These are phyloP conservation scores for Caryopteris hybrid DNA, from an alignment of 305 asterid genomes.

Conservation along the genomic window DNA sequence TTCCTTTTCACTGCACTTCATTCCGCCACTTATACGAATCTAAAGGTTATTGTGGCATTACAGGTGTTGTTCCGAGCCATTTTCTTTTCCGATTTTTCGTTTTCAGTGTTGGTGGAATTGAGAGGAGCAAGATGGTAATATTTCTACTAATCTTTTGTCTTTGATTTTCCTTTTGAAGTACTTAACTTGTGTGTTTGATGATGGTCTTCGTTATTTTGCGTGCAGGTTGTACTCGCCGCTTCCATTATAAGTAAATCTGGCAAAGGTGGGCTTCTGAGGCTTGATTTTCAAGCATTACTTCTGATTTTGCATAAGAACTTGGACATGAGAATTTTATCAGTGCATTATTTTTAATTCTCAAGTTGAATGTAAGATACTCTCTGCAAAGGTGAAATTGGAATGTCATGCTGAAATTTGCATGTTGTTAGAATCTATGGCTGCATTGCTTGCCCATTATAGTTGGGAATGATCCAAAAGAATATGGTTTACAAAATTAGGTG, in stretches of 20 bases:
- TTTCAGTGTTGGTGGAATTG: conserved; percentile 5
- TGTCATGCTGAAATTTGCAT: neutral
- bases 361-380: neutral
- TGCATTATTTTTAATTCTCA: neutral
- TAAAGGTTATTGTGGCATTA: conserved; percentile 18
- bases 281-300: neutral
- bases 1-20: neutral
- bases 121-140: conserved; percentile 11
- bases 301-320: neutral
- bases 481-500: neutral
- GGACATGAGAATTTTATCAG: neutral
- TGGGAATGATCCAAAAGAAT: neutral
- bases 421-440: neutral
- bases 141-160: neutral
- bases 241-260: conserved; percentile 83
- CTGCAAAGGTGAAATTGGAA: neutral
- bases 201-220: neutral
- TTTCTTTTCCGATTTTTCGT: neutral
- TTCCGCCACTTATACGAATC: neutral
- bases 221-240: conserved; percentile 91
- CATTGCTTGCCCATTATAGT: neutral
- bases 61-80: conserved; percentile 18
- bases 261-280: conserved; percentile 48
- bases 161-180: neutral
- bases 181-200: conserved; percentile 8